A percentile compares a stretch with the other conserved stretches of the same genome.
phyloP scores from a whole-genome alignment of 768 basidiomycete genomes.

The Hypsizygus marmoreus region DNA sequence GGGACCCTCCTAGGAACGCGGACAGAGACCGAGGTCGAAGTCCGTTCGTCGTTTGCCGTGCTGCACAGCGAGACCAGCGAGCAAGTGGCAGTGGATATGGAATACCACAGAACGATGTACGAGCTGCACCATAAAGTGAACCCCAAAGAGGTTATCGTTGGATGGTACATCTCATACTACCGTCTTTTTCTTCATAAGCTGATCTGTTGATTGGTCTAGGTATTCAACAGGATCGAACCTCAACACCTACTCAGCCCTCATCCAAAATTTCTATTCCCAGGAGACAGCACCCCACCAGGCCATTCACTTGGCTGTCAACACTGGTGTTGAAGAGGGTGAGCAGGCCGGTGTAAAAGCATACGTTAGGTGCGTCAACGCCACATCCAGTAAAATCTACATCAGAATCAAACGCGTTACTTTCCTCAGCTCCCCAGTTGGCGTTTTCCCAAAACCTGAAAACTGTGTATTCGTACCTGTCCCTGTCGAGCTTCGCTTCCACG shows the following conservation, averaged over 20 bases:
- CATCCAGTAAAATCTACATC: slow-evolving; percentile 8
- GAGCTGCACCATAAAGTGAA: slow-evolving; percentile 85
- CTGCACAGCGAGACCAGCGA: slow-evolving; percentile 91
- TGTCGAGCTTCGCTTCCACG: slow-evolving; percentile 80
- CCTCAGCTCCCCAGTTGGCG: slow-evolving; percentile 81
- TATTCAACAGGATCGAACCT: slow-evolving; percentile 90
- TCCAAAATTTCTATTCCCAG: slow-evolving; percentile 96
- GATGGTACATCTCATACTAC: slow-evolving; percentile 87
- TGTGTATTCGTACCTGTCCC: slow-evolving; percentile 93
- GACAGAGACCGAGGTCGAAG: slow-evolving; percentile 66
- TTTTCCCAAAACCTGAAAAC: slow-evolving; percentile 90
- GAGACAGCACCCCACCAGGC: slow-evolving; percentile 89
- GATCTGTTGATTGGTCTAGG: slow-evolving; percentile 44
- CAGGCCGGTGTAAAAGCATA: slow-evolving; percentile 83
- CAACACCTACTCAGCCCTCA: slow-evolving; percentile 93
- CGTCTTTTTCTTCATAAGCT: slow-evolving; percentile 1
- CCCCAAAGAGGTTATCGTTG: slow-evolving; percentile 88
- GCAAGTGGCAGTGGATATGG: slow-evolving; percentile 95
- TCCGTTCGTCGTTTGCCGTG: slow-evolving; percentile 87
- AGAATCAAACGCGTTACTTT: slow-evolving; percentile 14
- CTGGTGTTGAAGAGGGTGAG: slow-evolving; percentile 65
- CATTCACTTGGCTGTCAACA: slow-evolving; percentile 89
- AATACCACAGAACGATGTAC: slow-evolving; percentile 92
- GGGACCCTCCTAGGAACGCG: slow-evolving; percentile 92
- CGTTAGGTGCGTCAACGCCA: slow-evolving; percentile 59